phyloP scores from a whole-genome alignment of 306 rosid species.

The Trifolium pratense region DNA sequence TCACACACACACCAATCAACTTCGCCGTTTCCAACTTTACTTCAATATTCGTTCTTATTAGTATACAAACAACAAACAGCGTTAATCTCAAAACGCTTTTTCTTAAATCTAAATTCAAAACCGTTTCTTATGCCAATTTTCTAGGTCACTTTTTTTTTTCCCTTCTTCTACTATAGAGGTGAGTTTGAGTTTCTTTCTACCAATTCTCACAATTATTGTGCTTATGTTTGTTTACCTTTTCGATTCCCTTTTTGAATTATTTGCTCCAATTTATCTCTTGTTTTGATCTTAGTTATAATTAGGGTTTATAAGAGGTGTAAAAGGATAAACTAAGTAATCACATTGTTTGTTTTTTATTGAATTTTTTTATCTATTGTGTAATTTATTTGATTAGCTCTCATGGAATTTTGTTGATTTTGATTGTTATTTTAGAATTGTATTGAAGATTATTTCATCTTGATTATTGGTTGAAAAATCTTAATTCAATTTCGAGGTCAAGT shows the following conservation, averaged over 20 bases:
- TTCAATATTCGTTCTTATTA: not conserved
- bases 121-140: slow-evolving; percentile 1
- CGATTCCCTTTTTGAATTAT: not conserved
- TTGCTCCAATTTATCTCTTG: not conserved
- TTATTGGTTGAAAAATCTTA: not conserved
- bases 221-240: not conserved
- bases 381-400: slow-evolving; percentile 26
- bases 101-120: not conserved
- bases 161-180: slow-evolving; percentile 7
- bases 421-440: slow-evolving; percentile 14
- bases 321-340: not conserved
- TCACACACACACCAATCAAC: not conserved
- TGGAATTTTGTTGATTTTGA: slow-evolving; percentile 25
- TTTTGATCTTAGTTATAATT: not conserved
- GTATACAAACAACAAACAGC: not conserved
- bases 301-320: slow-evolving; percentile 21
- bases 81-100: not conserved
- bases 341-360: slow-evolving; percentile 13
- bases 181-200: slow-evolving; percentile 48
- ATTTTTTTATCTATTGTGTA: not conserved
- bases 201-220: not conserved
- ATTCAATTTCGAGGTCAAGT: not conserved
- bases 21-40: slow-evolving; percentile 15
- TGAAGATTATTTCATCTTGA: not conserved
- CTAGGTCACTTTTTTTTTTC: slow-evolving; percentile 37